phyloP scores from a whole-genome alignment of 352 stramenopile genomes.

The Phytophthora brassicae region DNA sequence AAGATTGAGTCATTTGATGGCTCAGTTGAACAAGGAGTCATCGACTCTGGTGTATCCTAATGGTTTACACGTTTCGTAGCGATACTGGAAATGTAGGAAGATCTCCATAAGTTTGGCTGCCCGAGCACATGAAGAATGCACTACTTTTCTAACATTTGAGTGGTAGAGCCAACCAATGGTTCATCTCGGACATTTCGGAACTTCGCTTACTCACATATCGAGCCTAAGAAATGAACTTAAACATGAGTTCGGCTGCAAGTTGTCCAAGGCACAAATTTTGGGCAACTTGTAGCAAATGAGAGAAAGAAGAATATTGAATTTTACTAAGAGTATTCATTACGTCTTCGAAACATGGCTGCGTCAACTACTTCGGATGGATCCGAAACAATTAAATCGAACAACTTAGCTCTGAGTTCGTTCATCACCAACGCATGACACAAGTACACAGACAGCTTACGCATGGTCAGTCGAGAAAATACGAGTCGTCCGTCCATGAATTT shows the following conservation, averaged over 20 bases:
- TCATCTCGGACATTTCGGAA: neutral
- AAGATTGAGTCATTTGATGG: no score
- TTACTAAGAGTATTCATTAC: neutral
- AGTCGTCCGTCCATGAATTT: neutral
- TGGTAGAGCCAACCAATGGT: neutral
- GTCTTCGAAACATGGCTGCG: neutral
- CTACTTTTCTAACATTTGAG: neutral
- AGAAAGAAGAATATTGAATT: neutral
- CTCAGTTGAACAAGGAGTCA: no score
- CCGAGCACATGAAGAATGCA: neutral
- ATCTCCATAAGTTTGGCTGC: neutral
- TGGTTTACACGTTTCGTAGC: neutral
- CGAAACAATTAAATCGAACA: neutral
- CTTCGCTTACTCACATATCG: neutral
- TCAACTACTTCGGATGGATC: neutral
- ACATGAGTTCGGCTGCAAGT: neutral
- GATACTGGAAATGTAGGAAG: neutral
- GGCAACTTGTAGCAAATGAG: neutral
- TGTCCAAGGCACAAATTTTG: neutral
- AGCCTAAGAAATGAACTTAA: neutral
- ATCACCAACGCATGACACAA: neutral
- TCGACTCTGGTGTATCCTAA: no score
- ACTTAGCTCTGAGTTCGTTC: neutral
- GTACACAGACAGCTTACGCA: neutral
- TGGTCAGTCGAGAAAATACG: neutral